Conservation (phyloP, 352 stramenopile species). For the Phytopythium litorale region DNA sequence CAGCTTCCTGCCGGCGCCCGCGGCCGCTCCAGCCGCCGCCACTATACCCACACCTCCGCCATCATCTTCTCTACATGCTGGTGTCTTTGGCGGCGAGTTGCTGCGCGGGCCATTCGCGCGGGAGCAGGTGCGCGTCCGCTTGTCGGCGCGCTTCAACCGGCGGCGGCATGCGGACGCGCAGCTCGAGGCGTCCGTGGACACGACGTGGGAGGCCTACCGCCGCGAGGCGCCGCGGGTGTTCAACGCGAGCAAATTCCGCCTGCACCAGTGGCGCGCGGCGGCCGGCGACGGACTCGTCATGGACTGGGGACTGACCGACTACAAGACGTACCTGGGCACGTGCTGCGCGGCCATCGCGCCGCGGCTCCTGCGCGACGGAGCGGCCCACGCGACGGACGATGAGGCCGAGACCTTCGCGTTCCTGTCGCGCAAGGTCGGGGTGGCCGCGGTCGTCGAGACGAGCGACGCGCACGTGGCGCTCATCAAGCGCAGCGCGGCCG, state of each 20-base stretch:
- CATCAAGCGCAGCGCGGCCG: constrained; percentile 55
- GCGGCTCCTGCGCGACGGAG: constrained; percentile 14
- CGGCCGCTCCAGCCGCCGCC: neutral
- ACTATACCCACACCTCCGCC: neutral
- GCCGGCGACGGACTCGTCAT: constrained; percentile 13
- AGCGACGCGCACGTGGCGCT: constrained; percentile 54
- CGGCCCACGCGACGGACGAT: constrained; percentile 1
- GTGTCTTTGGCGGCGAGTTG: neutral
- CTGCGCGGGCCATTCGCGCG: constrained; percentile 15
- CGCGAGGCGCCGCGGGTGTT: constrained; percentile 45
- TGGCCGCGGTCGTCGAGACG: constrained; percentile 69
- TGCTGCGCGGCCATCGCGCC: constrained; percentile 49
- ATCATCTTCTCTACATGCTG: neutral
- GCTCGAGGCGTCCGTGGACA: constrained; percentile 33
- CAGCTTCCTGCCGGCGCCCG: constrained; percentile 17
- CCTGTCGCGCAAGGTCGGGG: constrained; percentile 76
- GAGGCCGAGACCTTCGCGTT: constrained; percentile 39
- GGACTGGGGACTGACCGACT: constrained; percentile 59
- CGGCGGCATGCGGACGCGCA: constrained; percentile 29
- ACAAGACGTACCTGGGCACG: constrained; percentile 72
- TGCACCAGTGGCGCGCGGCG: constrained; percentile 15
- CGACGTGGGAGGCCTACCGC: constrained; percentile 37
- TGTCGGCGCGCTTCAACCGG: constrained; percentile 45
- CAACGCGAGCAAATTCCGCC: constrained; percentile 73
- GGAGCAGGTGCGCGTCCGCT: constrained; percentile 35